Evolutionary conservation across 2,329 filamentous ascomycete genomes (phyloP), one percentile per base, ranked within the genome.

Genomic region (Alternaria alternata): DNA sequence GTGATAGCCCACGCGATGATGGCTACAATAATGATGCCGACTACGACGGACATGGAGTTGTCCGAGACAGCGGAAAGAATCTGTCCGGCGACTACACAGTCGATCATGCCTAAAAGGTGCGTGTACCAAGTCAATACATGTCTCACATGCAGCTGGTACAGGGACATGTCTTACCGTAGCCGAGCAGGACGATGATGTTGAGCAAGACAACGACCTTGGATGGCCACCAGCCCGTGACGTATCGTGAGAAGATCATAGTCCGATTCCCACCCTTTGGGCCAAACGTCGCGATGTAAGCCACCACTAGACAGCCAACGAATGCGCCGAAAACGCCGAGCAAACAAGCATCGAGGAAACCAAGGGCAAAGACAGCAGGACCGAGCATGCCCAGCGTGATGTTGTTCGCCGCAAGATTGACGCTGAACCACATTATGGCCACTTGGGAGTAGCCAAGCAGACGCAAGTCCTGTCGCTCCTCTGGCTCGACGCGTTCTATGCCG

Each of bases 1-100:
- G 88, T 88, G 42, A 91, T 83, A 2, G 82, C 78, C 86, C 87
- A 89, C 30, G 85, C 86, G 36, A 90, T 85, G 24, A 89, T 67
- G 1, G 87, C 86, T 12, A 88, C 84, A 46, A 91, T 85, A 41
- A 91, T 81, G 64, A 91, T 90, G 66, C 89, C 89, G 1, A 91
- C 89, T 34, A 86, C 83, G 20, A 90, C 84, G 2, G 86, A 87
- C 77, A 91, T 82, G 61, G 79, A 83, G n/a, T 84, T 82, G 1
- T 80, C 76, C 12, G 86, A 87, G 4, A 91, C 86, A 2, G 89
- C 89, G 5, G 86, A 89, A 2, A 92, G 78, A 26, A 91, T 90
- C 70, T 91, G 89, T 0, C 89, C 89, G 2, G 86, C 87, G 16
- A 91, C 82, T 6, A 91, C 87, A 34, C 85, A 87, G 72, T 89